phyloP scores from a whole-genome alignment of 1,139 yeast genomes.

The Spathaspora sp. region DNA sequence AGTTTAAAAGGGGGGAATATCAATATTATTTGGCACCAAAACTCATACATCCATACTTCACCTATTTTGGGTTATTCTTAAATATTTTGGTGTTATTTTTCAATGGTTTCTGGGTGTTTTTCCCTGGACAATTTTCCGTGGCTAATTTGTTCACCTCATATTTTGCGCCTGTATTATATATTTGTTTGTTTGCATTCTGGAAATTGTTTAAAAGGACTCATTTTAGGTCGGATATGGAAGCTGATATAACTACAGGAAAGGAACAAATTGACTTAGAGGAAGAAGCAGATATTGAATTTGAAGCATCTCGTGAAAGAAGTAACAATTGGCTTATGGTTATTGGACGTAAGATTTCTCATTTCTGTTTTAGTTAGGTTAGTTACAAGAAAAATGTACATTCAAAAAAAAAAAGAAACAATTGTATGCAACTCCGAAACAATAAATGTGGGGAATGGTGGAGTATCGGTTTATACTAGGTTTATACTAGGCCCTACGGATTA shows the following conservation, averaged over 20 bases:
- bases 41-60: constrained; percentile 31
- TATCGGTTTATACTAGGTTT: background rate
- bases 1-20: constrained; percentile 22
- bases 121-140: constrained; percentile 37
- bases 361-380: constrained; percentile 1
- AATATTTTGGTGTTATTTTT: constrained; percentile 29
- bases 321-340: background rate
- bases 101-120: constrained; percentile 44
- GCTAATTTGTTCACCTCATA: constrained; percentile 40
- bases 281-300: constrained; percentile 21
- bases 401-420: no score
- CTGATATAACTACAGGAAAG: constrained; percentile 39
- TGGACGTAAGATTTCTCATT: constrained; percentile 3
- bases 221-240: constrained; percentile 30
- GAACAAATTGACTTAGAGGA: constrained; percentile 36
- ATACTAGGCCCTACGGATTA: background rate
- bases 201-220: constrained; percentile 34
- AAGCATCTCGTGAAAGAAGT: constrained; percentile 3
- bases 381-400: background rate
- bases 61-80: constrained; percentile 32
- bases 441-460: background rate
- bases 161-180: constrained; percentile 38
- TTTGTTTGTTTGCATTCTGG: constrained; percentile 31
- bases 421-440: no score
- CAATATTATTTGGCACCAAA: constrained; percentile 26